Evolutionary conservation across 345 rosid genomes (phyloP).

Genomic region (Sonneratia caseolaris): DNA sequence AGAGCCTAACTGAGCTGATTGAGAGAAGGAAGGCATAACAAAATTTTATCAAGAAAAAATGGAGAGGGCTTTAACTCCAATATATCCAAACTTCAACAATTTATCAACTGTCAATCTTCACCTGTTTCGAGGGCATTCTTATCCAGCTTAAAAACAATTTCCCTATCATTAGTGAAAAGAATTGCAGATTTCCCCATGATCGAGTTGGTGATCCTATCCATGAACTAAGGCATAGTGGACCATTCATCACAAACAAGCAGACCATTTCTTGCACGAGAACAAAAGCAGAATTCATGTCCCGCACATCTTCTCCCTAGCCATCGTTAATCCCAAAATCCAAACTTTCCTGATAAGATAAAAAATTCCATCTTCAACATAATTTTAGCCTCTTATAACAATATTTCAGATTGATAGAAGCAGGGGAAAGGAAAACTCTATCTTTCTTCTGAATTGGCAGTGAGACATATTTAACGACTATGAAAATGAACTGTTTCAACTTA

Average conservation of each 20-base stretch:
- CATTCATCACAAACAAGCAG: neutral
- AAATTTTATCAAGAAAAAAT: neutral
- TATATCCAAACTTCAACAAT: too few species aligned
- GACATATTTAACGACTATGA: too few species aligned
- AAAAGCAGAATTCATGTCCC: neutral
- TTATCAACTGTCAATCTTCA: too few species aligned
- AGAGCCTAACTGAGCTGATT: neutral
- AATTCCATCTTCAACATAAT: neutral
- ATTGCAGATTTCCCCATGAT: neutral
- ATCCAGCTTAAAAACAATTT: neutral
- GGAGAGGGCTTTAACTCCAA: too few species aligned
- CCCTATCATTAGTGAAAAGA: neutral
- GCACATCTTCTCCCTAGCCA: neutral
- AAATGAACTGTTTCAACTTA: constrained; percentile 25
- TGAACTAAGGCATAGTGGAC: neutral
- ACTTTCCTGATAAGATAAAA: neutral
- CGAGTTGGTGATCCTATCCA: neutral
- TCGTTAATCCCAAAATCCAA: neutral
- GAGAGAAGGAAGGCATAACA: neutral
- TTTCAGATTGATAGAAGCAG: too few species aligned
- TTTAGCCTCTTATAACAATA: neutral
- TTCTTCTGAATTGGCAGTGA: too few species aligned
- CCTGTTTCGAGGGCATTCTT: neutral
- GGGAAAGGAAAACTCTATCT: too few species aligned
- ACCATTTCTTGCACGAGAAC: neutral